phyloP scores from a whole-genome alignment of 2,329 filamentous ascomycete species.

The Chalaropsis thielavioides region DNA sequence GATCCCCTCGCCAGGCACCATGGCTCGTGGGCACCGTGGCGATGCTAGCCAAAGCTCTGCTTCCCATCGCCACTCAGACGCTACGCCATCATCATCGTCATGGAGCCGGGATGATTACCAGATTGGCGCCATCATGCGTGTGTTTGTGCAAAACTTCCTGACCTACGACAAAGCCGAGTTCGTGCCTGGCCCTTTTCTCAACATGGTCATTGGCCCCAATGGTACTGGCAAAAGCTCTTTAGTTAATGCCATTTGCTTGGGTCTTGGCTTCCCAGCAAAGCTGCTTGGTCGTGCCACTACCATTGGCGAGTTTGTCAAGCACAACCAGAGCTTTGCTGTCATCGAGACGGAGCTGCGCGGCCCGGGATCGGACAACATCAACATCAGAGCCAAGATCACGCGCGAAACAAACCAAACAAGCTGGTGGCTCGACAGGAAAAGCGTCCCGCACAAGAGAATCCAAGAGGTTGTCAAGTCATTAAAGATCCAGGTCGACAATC shows the following conservation, averaged over 20 bases:
- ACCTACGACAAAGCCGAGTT: constrained; percentile 91
- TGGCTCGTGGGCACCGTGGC: background rate
- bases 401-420: constrained; percentile 66
- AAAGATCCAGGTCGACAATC: constrained; percentile 90
- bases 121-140: constrained; percentile 76
- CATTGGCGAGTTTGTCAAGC: constrained; percentile 82
- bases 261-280: constrained; percentile 69
- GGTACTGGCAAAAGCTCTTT: constrained; percentile 95
- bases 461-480: constrained; percentile 53
- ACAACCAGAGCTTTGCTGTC: constrained; percentile 59
- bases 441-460: constrained; percentile 47
- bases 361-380: constrained; percentile 47
- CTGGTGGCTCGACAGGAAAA: constrained; percentile 63
- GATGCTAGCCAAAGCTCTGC: background rate
- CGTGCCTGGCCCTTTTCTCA: constrained; percentile 76
- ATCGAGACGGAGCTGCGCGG: constrained; percentile 85
- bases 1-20: background rate
- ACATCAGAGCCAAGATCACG: constrained; percentile 63
- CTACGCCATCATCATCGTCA: constrained; percentile 8
- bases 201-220: constrained; percentile 99
- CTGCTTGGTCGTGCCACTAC: constrained; percentile 76
- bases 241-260: constrained; percentile 90
- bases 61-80: constrained; percentile 15
- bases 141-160: constrained; percentile 78
- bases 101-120: constrained; percentile 32